A percentile compares a stretch with the other conserved stretches of the same genome.
Evolutionary conservation across 352 stramenopile genomes (phyloP).

Genomic region (Phytopythium mirpurense): DNA sequence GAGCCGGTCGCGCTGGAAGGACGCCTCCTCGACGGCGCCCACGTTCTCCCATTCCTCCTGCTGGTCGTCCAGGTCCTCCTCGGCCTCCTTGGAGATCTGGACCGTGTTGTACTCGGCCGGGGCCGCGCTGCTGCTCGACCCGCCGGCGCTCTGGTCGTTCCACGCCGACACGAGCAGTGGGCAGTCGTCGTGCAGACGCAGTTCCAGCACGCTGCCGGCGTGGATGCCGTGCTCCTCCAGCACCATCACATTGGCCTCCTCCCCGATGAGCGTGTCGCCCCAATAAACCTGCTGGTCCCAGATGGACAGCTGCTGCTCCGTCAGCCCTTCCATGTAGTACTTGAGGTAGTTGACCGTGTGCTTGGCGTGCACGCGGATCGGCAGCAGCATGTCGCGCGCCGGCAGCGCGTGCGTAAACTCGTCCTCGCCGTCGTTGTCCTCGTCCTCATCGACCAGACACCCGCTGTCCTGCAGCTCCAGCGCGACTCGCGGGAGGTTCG

Average conservation of each 20-base stretch:
- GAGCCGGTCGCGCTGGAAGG: slow-evolving; percentile 41
- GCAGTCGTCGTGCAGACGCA: slow-evolving; percentile 75
- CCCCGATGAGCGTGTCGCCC: slow-evolving; percentile 70
- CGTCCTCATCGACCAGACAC: slow-evolving; percentile 16
- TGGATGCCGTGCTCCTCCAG: slow-evolving; percentile 68
- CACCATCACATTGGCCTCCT: slow-evolving; percentile 68
- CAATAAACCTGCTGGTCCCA: slow-evolving; percentile 81
- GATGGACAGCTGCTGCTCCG: slow-evolving; percentile 71
- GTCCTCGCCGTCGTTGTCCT: slow-evolving; percentile 14
- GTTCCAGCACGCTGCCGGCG: slow-evolving; percentile 56
- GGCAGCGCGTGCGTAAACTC: not conserved
- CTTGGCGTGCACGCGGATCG: slow-evolving; percentile 53
- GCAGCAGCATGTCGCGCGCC: slow-evolving; percentile 30
- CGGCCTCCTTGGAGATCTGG: slow-evolving; percentile 78
- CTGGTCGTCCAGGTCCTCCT: slow-evolving; percentile 68
- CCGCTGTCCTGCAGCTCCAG: slow-evolving; percentile 65
- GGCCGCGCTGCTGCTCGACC: not conserved
- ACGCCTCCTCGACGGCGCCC: slow-evolving; percentile 44
- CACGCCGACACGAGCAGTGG: slow-evolving; percentile 61
- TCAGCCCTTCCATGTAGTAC: slow-evolving; percentile 77
- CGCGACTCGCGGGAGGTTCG: slow-evolving; percentile 54
- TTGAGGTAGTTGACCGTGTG: slow-evolving; percentile 83
- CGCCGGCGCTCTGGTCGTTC: slow-evolving; percentile 40
- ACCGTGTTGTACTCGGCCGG: slow-evolving; percentile 68
- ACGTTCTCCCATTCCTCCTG: slow-evolving; percentile 67